These are phyloP conservation scores for Rhytidhysteron rufulum DNA, from an alignment of 2,329 filamentous ascomycete species.

Conservation along the genomic window DNA sequence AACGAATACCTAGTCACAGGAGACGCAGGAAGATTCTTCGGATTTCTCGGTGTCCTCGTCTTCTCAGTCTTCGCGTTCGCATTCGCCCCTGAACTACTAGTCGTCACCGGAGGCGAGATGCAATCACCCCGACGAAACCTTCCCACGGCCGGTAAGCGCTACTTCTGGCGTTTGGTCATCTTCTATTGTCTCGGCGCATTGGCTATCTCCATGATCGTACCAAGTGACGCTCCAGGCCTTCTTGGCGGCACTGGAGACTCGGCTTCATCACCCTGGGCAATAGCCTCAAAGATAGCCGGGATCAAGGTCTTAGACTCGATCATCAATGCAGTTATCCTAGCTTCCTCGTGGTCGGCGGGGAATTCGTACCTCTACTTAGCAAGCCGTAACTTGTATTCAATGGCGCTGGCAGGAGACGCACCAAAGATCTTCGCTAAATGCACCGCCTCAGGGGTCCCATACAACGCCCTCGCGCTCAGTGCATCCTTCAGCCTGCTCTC, in stretches of 20 bases:
- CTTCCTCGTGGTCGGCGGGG: conserved; percentile 58
- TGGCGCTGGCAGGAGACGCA: conserved; percentile 62
- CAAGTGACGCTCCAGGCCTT: conserved; percentile 50
- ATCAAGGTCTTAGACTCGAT: conserved; percentile 58
- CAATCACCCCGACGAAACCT: conserved; percentile 56
- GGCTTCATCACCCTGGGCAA: conserved; percentile 49
- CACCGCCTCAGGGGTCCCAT: conserved; percentile 56
- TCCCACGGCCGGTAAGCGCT: conserved; percentile 56
- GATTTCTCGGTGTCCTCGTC: conserved; percentile 49
- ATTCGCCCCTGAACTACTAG: conserved; percentile 46
- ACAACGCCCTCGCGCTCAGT: conserved; percentile 43
- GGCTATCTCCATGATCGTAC: conserved; percentile 59
- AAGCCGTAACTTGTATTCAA: conserved; percentile 50
- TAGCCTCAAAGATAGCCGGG: conserved; percentile 47
- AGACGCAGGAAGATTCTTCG: conserved; percentile 49
- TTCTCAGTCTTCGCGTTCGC: conserved; percentile 53
- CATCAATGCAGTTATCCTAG: conserved; percentile 65
- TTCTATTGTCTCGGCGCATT: conserved; percentile 58
- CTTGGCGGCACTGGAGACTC: conserved; percentile 52
- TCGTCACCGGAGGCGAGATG: conserved; percentile 58
- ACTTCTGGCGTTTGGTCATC: conserved; percentile 60
- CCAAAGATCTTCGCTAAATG: conserved; percentile 59
- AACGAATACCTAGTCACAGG: conserved; percentile 47
- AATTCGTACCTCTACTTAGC: conserved; percentile 54
- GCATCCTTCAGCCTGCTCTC: conserved; percentile 44